Evolutionary conservation across 1,284 basidiomycete species (phyloP), one percentile per base, ranked within the genome.

Genomic region (Ceratobasidium sp.): DNA sequence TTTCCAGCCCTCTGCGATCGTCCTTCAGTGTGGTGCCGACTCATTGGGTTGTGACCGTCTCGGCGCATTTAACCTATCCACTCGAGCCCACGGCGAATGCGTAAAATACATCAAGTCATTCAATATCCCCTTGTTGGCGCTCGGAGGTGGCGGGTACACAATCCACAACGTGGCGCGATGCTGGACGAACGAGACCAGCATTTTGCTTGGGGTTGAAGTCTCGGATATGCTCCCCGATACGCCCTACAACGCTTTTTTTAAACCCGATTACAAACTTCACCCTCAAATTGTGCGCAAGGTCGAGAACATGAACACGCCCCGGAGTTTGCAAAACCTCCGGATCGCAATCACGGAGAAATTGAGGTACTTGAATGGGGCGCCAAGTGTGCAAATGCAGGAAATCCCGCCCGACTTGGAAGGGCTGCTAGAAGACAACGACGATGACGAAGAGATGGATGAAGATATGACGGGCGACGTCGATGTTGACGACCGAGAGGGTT

Each of bases 21-120:
- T 99, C 7, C 83, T 99, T 5, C 96, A 99, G 78, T 99, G 97
- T 76, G 97, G 96, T 6, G 97, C 97, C 1, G 96, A 99, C 77
- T 97, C 94, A 8, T 83, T 99, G 3, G 96, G 96, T 0, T 92
- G 93, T 73, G 97, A 99, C 78, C 83, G 96, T 50, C 82, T 99
- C 0, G 96, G 96, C 25, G 95, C 95, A 1, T 99, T 99, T 86
- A 99, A 99, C 76, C 84, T 99, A 12, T 96, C 93, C n/a, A 98
- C 98, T 73, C 92, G 93, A n/a, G 96, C 95, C 0, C 96, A 99
- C 75, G 96, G 96, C 38, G 96, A 98, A 80, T 98, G 96, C 77
- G 96, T 99, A 13, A 90, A 96, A 75, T 98, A 96, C 78, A 94
- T 98, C 70, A 90, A 96, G 75, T 90, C 90, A 68, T 98, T 94